Evolutionary conservation across 768 basidiomycete genomes (phyloP), one percentile per base, ranked within the genome.

Genomic region (Boletellus ananas): DNA sequence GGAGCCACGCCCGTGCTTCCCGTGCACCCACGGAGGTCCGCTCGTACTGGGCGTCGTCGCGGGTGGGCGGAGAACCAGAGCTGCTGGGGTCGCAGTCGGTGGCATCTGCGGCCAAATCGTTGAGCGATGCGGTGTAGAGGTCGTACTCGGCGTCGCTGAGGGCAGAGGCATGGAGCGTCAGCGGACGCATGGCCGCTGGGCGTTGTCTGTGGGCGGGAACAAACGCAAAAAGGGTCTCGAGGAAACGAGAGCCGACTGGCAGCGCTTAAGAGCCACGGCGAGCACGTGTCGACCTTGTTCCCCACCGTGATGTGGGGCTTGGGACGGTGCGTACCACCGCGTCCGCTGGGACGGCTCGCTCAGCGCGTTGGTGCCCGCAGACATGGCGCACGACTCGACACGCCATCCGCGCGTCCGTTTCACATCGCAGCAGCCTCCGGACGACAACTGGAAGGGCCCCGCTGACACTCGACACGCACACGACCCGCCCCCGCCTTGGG

Each of bases 1-100:
- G 70, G 43, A 90, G 67, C 87, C 87, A 90, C 4, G 84, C 87
- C 34, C 87, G 72, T 10, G 75, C 83, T 62, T 90, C 88, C 27
- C 87, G 77, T 3, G 72, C 76, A 35, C 83, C 77, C 11, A 89
- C 70, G 4, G 64, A 56, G 45, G 79, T 73, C 16, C 67, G 63
- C 51, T 85, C 84, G 57, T 79, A 84, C 58, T 77, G 75, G 1
- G 65, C 68, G 64, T 83, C 80, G 50, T 75, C 67, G 42, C 66
- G 63, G 45, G 43, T 33, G 39, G 27, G 49, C 12, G 46, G 31
- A 25, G 39, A 21, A 3, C 29, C 12, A 16, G 36, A 31, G 17
- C 13, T 2, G 34, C 47, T n/a, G 31, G 25, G 34, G 45, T 34
- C 54, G n/a, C 67, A 52, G 31, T 62, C 56, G 37, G 67, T 60